phyloP scores from a whole-genome alignment of 768 basidiomycete genomes.

The Rhodosporidiobolus sp. region DNA sequence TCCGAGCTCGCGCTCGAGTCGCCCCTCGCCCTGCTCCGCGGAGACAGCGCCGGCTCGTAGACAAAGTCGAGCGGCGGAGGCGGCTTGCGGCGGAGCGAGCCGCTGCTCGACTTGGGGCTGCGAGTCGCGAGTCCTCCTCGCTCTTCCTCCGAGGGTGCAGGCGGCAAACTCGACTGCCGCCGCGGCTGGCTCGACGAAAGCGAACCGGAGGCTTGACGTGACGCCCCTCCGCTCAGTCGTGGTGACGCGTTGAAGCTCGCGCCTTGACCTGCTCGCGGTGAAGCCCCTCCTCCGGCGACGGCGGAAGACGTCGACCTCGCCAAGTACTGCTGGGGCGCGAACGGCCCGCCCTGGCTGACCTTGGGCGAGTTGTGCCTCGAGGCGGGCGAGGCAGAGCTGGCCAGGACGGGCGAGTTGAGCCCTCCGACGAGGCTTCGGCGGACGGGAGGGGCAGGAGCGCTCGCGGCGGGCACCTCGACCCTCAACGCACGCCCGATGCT shows the following conservation, averaged over 20 bases:
- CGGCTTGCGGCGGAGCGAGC: slow-evolving; percentile 12
- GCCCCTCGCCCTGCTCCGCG: not conserved
- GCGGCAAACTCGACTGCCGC: not conserved
- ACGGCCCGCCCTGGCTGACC: not conserved
- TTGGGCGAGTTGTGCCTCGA: not conserved
- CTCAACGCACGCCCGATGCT: not conserved
- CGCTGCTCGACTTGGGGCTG: slow-evolving; percentile 3
- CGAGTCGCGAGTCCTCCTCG: not conserved
- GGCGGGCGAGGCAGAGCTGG: not conserved
- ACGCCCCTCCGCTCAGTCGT: too few species aligned
- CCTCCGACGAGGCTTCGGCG: not conserved
- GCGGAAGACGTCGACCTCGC: not conserved
- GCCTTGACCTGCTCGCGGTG: not conserved
- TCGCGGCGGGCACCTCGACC: not conserved
- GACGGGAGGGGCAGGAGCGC: not conserved
- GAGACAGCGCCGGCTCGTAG: not conserved
- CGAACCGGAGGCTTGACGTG: too few species aligned
- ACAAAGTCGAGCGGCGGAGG: slow-evolving; percentile 32
- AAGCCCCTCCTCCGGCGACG: not conserved
- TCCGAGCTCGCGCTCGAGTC: not conserved
- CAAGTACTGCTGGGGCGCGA: not conserved
- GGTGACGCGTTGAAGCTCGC: too few species aligned
- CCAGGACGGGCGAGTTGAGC: not conserved
- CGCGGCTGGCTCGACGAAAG: not conserved
- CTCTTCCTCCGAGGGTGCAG: not conserved